A percentile compares a stretch with the other conserved stretches of the same genome.
These are phyloP conservation scores for Hysterangium stoloniferum DNA, from an alignment of 768 basidiomycete genomes.

Conservation along the genomic window DNA sequence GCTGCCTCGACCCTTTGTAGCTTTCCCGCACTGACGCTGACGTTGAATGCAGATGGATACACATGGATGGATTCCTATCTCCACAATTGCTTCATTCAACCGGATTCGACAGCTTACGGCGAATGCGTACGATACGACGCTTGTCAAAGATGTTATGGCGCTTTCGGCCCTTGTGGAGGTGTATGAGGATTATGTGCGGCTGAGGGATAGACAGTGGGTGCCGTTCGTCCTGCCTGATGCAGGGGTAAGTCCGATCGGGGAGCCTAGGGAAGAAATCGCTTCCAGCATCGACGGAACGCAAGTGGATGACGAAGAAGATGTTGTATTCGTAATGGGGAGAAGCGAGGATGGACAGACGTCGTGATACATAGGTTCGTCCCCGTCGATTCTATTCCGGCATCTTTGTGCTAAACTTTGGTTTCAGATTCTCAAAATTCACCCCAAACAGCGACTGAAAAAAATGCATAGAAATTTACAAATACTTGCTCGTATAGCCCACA, in stretches of 20 bases:
- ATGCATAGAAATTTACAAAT: too few relatives aligned
- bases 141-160: conserved; percentile 63
- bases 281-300: conserved; percentile 32
- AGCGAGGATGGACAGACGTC: conserved; percentile 27
- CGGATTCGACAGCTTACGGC: conserved; percentile 64
- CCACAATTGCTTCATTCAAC: conserved; percentile 80
- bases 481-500: too few relatives aligned
- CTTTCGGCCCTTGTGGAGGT: conserved; percentile 69
- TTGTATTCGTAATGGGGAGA: conserved; percentile 62
- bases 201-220: conserved; percentile 52
- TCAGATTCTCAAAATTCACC: too few relatives aligned
- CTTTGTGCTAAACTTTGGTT: too few relatives aligned
- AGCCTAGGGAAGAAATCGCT: conserved; percentile 24
- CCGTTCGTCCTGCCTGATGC: conserved; percentile 59
- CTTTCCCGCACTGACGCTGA: background rate
- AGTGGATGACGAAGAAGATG: conserved; percentile 66
- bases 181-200: conserved; percentile 57
- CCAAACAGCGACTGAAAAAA: too few relatives aligned
- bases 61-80: conserved; percentile 78
- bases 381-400: background rate
- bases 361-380: background rate
- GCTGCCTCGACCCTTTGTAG: conserved; percentile 20
- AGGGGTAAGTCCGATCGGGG: conserved; percentile 36
- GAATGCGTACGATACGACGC: conserved; percentile 25
- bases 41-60: conserved; percentile 67